These are phyloP conservation scores for Backusella luteola DNA, from an alignment of 192 early-diverging fungal genomes.

Conservation along the genomic window DNA sequence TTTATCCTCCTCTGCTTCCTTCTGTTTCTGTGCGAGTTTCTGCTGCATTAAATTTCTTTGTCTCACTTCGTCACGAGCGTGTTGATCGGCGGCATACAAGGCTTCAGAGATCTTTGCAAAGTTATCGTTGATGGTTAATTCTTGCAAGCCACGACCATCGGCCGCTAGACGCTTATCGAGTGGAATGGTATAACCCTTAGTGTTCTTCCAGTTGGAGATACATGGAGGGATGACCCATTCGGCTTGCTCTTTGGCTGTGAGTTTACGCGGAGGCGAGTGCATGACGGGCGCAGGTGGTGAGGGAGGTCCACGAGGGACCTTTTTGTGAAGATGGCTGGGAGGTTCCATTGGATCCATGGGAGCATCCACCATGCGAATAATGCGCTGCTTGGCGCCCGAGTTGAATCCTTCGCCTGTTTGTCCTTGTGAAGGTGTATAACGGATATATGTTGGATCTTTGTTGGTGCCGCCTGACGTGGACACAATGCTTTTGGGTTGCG, in stretches of 20 bases:
- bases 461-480: constrained; percentile 38
- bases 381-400: constrained; percentile 79
- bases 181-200: constrained; percentile 98
- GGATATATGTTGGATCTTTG: constrained; percentile 78
- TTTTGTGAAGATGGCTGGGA: constrained; percentile 88
- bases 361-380: constrained; percentile 93
- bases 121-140: constrained; percentile 87
- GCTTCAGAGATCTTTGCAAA: constrained; percentile 97
- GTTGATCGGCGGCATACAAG: constrained; percentile 86
- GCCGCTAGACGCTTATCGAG: constrained; percentile 97
- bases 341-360: constrained; percentile 98
- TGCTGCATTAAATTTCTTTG: constrained; percentile 89
- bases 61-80: constrained; percentile 92
- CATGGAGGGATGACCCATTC: constrained; percentile 99
- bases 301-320: constrained; percentile 80
- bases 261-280: constrained; percentile 96
- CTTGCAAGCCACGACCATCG: constrained; percentile 94
- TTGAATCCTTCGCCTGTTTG: constrained; percentile 60
- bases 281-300: constrained; percentile 97
- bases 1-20: constrained; percentile 90
- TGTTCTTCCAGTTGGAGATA: constrained; percentile 99
- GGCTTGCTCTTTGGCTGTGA: constrained; percentile 93
- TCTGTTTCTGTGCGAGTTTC: constrained; percentile 91
- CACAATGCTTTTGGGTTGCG: constrained; percentile 56
- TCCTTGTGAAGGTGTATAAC: constrained; percentile 83